These are phyloP conservation scores for Zychaea mexicana DNA, from an alignment of 371 early-diverging fungal species.

Conservation along the genomic window DNA sequence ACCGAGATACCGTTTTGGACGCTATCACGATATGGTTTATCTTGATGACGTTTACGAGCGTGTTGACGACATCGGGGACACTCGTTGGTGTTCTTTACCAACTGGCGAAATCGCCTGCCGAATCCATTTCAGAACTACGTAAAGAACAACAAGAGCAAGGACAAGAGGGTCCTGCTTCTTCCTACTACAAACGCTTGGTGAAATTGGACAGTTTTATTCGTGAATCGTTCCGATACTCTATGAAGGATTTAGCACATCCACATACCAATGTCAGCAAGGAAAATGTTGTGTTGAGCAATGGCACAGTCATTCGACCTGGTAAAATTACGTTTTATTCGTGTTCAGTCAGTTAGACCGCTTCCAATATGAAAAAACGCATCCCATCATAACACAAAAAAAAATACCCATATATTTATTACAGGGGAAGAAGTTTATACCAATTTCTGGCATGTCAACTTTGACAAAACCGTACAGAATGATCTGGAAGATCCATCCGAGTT, in stretches of 20 bases:
- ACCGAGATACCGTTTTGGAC: conserved; percentile 8
- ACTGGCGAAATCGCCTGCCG: not conserved
- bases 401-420: not conserved
- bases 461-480: conserved; percentile 18
- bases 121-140: conserved; percentile 24
- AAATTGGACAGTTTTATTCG: conserved; percentile 56
- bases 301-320: conserved; percentile 45
- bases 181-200: conserved; percentile 31
- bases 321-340: too few relatives aligned
- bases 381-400: not conserved
- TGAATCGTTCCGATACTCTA: conserved; percentile 38
- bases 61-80: conserved; percentile 26
- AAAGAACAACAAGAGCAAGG: conserved; percentile 43
- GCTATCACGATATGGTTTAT: conserved; percentile 16
- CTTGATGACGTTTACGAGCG: conserved; percentile 38
- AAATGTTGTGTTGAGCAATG: conserved; percentile 37
- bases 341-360: not conserved
- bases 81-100: not conserved
- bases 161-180: not conserved
- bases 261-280: conserved; percentile 33
- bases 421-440: conserved; percentile 38
- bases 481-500: conserved; percentile 30
- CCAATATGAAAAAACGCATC: too few relatives aligned
- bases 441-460: conserved; percentile 19
- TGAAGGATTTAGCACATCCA: conserved; percentile 14